Evolutionary conservation across 2,329 filamentous ascomycete genomes (phyloP).

Genomic region (Orbilia quercus): DNA sequence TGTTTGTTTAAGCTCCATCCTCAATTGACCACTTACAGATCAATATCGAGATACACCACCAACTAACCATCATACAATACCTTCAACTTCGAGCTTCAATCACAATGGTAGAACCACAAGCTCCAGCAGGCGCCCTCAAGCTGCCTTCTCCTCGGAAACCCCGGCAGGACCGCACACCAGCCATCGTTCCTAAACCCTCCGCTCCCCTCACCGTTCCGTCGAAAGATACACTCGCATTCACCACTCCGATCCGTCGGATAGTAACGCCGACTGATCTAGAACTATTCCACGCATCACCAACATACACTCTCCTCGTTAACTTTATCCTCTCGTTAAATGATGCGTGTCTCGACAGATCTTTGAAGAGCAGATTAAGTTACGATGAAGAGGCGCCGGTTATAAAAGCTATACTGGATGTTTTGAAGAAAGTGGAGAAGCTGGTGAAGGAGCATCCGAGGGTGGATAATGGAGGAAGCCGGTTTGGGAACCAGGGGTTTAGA

Average conservation of each 20-base stretch:
- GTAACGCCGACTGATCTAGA: conserved; percentile 83
- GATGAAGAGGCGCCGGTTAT: conserved; percentile 73
- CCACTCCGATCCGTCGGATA: conserved; percentile 79
- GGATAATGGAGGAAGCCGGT: conserved; percentile 87
- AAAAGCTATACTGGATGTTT: conserved; percentile 73
- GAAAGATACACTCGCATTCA: conserved; percentile 71
- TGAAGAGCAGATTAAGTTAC: conserved; percentile 69
- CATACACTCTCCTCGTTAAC: conserved; percentile 79
- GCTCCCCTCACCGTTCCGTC: conserved; percentile 72
- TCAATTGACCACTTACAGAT: not conserved
- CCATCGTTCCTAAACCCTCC: conserved; percentile 51
- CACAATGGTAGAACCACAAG: conserved; percentile 41
- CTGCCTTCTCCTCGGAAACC: conserved; percentile 49
- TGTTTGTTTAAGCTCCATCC: not conserved
- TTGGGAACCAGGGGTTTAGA: conserved; percentile 93
- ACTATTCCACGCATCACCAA: conserved; percentile 80
- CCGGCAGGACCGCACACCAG: conserved; percentile 53
- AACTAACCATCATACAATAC: not conserved
- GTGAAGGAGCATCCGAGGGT: conserved; percentile 79
- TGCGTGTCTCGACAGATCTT: conserved; percentile 73
- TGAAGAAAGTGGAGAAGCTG: conserved; percentile 76
- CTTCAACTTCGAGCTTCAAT: not conserved
- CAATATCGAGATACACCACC: conserved; percentile 10
- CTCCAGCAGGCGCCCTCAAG: conserved; percentile 26
- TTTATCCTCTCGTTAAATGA: conserved; percentile 91